A percentile compares a stretch with the other conserved stretches of the same genome.
These are phyloP conservation scores for Mollisiaceae sp. DNA, from an alignment of 2,329 filamentous ascomycete genomes.

Conservation along the genomic window DNA sequence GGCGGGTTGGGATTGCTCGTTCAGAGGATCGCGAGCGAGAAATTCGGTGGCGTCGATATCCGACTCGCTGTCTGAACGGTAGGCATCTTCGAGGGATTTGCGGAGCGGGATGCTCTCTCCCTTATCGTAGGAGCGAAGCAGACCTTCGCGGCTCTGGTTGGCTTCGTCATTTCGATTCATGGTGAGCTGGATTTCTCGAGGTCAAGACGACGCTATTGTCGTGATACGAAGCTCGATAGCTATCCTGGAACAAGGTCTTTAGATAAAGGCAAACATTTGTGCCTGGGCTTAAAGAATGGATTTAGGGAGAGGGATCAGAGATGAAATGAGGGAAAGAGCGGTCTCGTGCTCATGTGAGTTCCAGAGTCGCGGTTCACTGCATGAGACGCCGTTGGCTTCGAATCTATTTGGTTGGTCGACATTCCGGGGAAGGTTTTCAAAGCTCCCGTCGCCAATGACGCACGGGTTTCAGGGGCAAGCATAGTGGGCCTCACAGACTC, in stretches of 20 bases:
- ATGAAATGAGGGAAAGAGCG: slow-evolving; percentile 2
- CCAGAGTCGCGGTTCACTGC: neutral
- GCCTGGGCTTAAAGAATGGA: neutral
- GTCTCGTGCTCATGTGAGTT: slow-evolving; percentile 8
- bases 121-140: slow-evolving; percentile 38
- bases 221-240: slow-evolving; percentile 2
- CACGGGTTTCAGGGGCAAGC: slow-evolving; percentile 6
- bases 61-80: slow-evolving; percentile 45
- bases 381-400: slow-evolving; percentile 8
- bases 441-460: slow-evolving; percentile 4
- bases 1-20: slow-evolving; percentile 39
- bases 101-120: slow-evolving; percentile 37
- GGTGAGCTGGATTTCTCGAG: slow-evolving; percentile 7
- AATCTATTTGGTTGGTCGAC: neutral
- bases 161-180: slow-evolving; percentile 36
- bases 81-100: slow-evolving; percentile 42
- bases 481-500: neutral
- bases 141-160: slow-evolving; percentile 40
- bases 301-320: neutral
- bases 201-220: neutral
- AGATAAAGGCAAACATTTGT: neutral
- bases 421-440: slow-evolving; percentile 7
- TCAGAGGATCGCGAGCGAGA: slow-evolving; percentile 45
- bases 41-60: slow-evolving; percentile 49
- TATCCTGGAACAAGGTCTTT: neutral